phyloP scores from a whole-genome alignment of 1,284 basidiomycete species.

The Xanthoconium separans region DNA sequence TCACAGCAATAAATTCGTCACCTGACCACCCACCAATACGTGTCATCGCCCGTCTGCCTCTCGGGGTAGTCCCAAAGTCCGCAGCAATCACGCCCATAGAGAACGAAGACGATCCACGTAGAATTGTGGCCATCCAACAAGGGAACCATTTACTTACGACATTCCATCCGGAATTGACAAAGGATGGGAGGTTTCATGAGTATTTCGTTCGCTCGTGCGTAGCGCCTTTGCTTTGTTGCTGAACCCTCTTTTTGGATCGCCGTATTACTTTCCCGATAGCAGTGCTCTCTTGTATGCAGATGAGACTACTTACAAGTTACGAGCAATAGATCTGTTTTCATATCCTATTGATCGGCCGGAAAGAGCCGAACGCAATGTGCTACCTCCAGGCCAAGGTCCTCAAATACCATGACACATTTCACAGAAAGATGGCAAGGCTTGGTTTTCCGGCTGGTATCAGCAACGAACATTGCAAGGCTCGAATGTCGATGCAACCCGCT shows the following conservation, averaged over 20 bases:
- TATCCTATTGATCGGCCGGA: no score
- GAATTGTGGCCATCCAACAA: slow-evolving; percentile 85
- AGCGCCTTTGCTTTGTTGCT: slow-evolving; percentile 25
- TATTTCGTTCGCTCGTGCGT: slow-evolving; percentile 77
- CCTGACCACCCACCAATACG: slow-evolving; percentile 52
- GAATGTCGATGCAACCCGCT: no score
- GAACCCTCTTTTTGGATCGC: background rate
- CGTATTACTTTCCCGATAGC: background rate
- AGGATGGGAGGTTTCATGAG: slow-evolving; percentile 87
- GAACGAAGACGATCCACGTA: slow-evolving; percentile 49
- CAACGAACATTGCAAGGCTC: no score
- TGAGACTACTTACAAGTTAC: background rate
- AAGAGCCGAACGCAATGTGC: no score
- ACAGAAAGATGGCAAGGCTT: no score
- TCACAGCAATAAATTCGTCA: slow-evolving; percentile 48
- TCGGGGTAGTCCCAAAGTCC: slow-evolving; percentile 54
- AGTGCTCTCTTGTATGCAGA: background rate
- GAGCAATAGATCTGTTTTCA: background rate
- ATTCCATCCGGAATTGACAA: slow-evolving; percentile 94
- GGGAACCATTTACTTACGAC: slow-evolving; percentile 85
- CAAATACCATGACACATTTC: no score
- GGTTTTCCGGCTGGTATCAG: no score
- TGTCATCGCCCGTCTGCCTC: slow-evolving; percentile 74
- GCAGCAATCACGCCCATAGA: slow-evolving; percentile 35
- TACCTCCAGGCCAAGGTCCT: no score